Percentiles rank a stretch among this genome's conserved stretches.
phyloP scores from a whole-genome alignment of 169 alveolate species.

The Theileria annulata region DNA sequence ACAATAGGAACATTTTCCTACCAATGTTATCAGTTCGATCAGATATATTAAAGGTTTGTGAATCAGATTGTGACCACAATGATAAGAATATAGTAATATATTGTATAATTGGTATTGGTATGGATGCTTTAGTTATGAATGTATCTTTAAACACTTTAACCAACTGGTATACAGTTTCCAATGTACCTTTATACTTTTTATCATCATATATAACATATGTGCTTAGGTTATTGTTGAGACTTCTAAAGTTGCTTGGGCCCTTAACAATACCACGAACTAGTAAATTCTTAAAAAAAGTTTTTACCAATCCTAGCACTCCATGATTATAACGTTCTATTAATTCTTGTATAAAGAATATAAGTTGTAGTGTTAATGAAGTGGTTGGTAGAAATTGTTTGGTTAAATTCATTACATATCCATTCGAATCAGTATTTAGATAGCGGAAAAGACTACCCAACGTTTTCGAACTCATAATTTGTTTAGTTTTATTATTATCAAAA shows the following conservation, averaged over 20 bases:
- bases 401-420: conserved; percentile 28
- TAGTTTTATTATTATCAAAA: conserved; percentile 33
- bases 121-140: conserved; percentile 63
- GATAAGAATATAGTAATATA: conserved; percentile 50
- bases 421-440: conserved; percentile 38
- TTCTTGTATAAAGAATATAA: conserved; percentile 51
- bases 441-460: conserved; percentile 66
- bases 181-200: conserved; percentile 22
- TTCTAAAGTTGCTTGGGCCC: conserved; percentile 37
- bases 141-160: conserved; percentile 39
- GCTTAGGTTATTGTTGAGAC: conserved; percentile 23
- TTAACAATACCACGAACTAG: neutral
- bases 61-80: conserved; percentile 51
- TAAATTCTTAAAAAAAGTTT: conserved; percentile 32
- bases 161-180: conserved; percentile 24
- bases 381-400: conserved; percentile 53
- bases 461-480: conserved; percentile 32
- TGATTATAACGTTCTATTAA: conserved; percentile 39
- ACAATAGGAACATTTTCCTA: conserved; percentile 57
- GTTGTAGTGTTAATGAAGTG: conserved; percentile 55
- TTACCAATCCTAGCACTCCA: conserved; percentile 1
- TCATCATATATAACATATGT: conserved; percentile 55
- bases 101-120: conserved; percentile 62
- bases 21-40: conserved; percentile 22
- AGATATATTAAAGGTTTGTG: conserved; percentile 25